A percentile compares a stretch with the other conserved stretches of the same genome.
These are phyloP conservation scores for Fusarium concolor DNA, from an alignment of 2,329 filamentous ascomycete genomes.

Conservation along the genomic window DNA sequence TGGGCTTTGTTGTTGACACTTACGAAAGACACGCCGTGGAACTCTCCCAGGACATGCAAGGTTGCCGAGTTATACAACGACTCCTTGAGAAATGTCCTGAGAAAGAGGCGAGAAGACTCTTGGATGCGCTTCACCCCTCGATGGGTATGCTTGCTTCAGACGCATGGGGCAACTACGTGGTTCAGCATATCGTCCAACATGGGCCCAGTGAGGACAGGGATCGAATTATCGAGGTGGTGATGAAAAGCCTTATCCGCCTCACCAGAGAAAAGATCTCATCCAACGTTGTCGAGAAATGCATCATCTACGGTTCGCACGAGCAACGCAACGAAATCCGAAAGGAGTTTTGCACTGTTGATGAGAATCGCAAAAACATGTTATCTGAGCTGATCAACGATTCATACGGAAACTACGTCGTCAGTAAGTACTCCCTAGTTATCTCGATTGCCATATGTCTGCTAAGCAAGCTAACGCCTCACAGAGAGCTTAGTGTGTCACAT, in stretches of 20 bases:
- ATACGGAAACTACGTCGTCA: constrained; percentile 96
- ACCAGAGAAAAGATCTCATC: constrained; percentile 98
- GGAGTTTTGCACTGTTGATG: constrained; percentile 68
- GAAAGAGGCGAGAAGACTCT: constrained; percentile 75
- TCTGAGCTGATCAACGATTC: constrained; percentile 86
- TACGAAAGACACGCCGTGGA: constrained; percentile 80
- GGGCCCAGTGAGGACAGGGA: constrained; percentile 77
- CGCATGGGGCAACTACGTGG: constrained; percentile 95
- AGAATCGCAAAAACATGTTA: constrained; percentile 76
- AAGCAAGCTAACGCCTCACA: constrained; percentile 52
- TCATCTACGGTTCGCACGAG: constrained; percentile 75
- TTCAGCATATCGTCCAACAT: constrained; percentile 88
- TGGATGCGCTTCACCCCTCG: constrained; percentile 81
- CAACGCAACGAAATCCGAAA: constrained; percentile 78
- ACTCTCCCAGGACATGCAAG: constrained; percentile 84
- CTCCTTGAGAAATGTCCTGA: constrained; percentile 86
- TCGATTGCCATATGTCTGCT: not conserved
- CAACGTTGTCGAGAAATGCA: constrained; percentile 96
- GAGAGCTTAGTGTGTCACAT: constrained; percentile 81
- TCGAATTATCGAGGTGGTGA: constrained; percentile 79
- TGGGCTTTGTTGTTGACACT: constrained; percentile 86
- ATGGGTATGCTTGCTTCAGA: constrained; percentile 81
- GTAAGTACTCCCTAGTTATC: constrained; percentile 69
- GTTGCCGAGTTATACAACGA: constrained; percentile 92
- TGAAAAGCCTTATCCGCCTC: constrained; percentile 75